Base-by-base conservation (phyloP, 2,329 filamentous ascomycete genomes). In the Hypoxylon sp. region DNA sequence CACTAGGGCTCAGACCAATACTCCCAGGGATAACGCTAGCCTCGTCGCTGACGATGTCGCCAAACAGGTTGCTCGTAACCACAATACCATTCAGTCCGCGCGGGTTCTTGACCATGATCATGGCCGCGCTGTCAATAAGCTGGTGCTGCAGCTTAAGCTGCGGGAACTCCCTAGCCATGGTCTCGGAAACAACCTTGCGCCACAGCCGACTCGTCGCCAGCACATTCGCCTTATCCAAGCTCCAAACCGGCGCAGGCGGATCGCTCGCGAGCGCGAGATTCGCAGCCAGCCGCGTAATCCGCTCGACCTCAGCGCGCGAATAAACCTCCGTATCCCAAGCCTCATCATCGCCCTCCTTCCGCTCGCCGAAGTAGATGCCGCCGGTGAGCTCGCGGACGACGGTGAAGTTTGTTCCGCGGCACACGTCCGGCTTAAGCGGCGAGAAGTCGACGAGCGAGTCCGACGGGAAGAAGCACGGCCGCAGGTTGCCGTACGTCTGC, bases 71-170 rank as follows among this genome's bases (percentile, higher is more conserved):
- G 85, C 91, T 94, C 11, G 94, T 97, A 71, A 98, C 90, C 51
- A 98, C 88, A 37, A 98, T 90, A 59, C 95, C 96, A 80, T 98
- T 98, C 59, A 98, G 86, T 22, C 90, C 88, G 10, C 91, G 86
- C 9, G 95, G 95, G 82, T 94, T 95, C 90, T 97, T 98, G 78
- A 98, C 88, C 92, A 98, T 94, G 74, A 98, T 85, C 94, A 98
- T 98, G 72, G 95, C 95, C n/a, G 95, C 95, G 63, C 90, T 93
- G 83, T 98, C 95, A 78, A 98, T 97, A 55, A 98, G 87, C 80
- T 98, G 94, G 80, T 97, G 95, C 72, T 90, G 89, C 47, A 97
- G 83, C 84, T 92, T 88, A 50, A 98, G 82, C 79, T 95, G 89
- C 2, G 95, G 94, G 84, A 97, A 98, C 85, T 98, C 95, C 73